These are phyloP conservation scores for Penicillium sp. DNA, from an alignment of 2,329 filamentous ascomycete species.

Conservation along the genomic window DNA sequence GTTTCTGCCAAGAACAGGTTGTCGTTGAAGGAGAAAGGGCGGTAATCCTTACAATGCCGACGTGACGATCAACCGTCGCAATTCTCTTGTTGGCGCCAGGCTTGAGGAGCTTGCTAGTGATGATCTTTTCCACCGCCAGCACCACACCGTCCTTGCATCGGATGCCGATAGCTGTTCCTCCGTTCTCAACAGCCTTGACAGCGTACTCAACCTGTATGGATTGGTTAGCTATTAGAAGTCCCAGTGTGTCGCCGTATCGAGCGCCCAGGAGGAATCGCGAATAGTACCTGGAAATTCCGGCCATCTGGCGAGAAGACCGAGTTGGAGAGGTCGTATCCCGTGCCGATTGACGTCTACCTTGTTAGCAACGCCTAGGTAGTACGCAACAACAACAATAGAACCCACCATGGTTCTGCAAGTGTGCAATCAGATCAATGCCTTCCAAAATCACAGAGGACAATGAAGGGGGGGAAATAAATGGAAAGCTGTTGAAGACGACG, in stretches of 20 bases:
- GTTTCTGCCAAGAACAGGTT: background rate
- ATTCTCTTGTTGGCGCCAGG: slow-evolving; percentile 95
- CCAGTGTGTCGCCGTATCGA: background rate
- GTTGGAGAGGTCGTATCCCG: slow-evolving; percentile 98
- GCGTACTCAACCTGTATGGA: slow-evolving; percentile 78
- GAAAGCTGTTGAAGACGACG: slow-evolving; percentile 28
- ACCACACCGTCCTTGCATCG: slow-evolving; percentile 96
- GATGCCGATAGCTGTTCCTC: slow-evolving; percentile 93
- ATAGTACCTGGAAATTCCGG: slow-evolving; percentile 89
- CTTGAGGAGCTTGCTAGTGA: slow-evolving; percentile 93
- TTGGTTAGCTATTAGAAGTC: slow-evolving; percentile 11
- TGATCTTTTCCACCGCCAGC: slow-evolving; percentile 92
- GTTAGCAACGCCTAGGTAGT: slow-evolving; percentile 13
- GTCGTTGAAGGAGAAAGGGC: slow-evolving; percentile 1
- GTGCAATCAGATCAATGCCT: slow-evolving; percentile 6
- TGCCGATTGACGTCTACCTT: slow-evolving; percentile 93
- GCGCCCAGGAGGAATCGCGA: background rate
- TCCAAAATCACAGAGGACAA: slow-evolving; percentile 6
- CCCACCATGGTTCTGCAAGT: slow-evolving; percentile 19
- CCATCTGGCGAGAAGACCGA: slow-evolving; percentile 99
- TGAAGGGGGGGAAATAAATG: slow-evolving; percentile 8
- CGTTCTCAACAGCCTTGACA: slow-evolving; percentile 97
- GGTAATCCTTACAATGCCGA: slow-evolving; percentile 73
- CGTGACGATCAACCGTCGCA: slow-evolving; percentile 86
- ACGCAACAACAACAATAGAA: background rate